A percentile compares a stretch with the other conserved stretches of the same genome.
phyloP scores from a whole-genome alignment of 768 basidiomycete species.

The Suillus americanus region DNA sequence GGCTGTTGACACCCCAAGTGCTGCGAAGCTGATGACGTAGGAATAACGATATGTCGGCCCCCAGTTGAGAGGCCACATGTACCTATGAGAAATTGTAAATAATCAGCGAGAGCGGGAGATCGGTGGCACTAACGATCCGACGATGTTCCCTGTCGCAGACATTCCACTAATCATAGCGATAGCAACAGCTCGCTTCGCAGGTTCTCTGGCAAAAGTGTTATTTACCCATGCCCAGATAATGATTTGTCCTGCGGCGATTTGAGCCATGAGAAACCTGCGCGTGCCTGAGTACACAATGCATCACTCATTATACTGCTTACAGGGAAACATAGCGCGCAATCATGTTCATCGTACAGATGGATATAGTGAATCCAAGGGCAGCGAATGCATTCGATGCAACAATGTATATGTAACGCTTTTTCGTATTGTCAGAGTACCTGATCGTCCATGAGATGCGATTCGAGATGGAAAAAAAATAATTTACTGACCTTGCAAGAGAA shows the following conservation, averaged over 20 bases:
- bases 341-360: constrained; percentile 58
- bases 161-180: constrained; percentile 77
- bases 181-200: constrained; percentile 81
- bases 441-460: not conserved
- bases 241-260: constrained; percentile 67
- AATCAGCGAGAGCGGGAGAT: constrained; percentile 2
- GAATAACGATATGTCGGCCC: constrained; percentile 65
- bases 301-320: constrained; percentile 32
- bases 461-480: not conserved
- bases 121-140: constrained; percentile 60
- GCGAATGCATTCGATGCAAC: constrained; percentile 49
- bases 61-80: constrained; percentile 64
- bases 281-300: not conserved
- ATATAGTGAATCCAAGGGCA: constrained; percentile 62
- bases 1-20: constrained; percentile 46
- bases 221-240: constrained; percentile 47
- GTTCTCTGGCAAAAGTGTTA: constrained; percentile 68
- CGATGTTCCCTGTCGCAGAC: constrained; percentile 76
- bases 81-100: constrained; percentile 32
- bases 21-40: constrained; percentile 67
- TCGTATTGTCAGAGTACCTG: constrained; percentile 65
- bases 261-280: constrained; percentile 67
- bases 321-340: constrained; percentile 61
- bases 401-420: constrained; percentile 72
- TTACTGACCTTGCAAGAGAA: constrained; percentile 3